Evolutionary conservation across 164 flowering plant species (phyloP).

Genomic region (Berberis vulgaris): DNA sequence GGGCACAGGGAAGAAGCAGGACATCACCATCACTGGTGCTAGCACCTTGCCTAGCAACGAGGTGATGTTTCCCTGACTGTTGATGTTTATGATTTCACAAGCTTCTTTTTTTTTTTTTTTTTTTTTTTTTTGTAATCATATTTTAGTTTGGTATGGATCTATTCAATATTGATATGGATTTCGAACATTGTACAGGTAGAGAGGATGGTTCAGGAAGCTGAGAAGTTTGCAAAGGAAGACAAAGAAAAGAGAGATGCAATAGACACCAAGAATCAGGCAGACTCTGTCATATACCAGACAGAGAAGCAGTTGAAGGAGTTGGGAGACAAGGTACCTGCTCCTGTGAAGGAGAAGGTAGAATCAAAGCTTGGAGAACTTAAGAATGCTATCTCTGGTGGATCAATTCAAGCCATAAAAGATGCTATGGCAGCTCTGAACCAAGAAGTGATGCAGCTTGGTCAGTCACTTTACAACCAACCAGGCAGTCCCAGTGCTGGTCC

Average conservation of each 20-base stretch:
- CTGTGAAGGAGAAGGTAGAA: slow-evolving; percentile 68
- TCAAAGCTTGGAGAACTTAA: slow-evolving; percentile 53
- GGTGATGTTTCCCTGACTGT: slow-evolving; percentile 20
- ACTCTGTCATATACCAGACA: slow-evolving; percentile 68
- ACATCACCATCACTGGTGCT: slow-evolving; percentile 52
- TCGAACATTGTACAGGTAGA: slow-evolving; percentile 38
- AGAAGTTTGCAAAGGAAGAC: slow-evolving; percentile 64
- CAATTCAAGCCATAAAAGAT: slow-evolving; percentile 61
- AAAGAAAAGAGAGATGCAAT: slow-evolving; percentile 80
- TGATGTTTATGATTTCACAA: not conserved
- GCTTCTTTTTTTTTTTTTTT: not conserved
- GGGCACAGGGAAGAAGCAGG: slow-evolving; percentile 56
- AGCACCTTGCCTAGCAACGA: slow-evolving; percentile 50
- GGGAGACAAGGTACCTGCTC: slow-evolving; percentile 66
- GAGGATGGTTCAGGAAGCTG: slow-evolving; percentile 70
- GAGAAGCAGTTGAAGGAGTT: slow-evolving; percentile 75
- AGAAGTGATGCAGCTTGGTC: slow-evolving; percentile 80
- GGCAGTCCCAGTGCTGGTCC: slow-evolving; percentile 45
- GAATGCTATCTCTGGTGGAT: slow-evolving; percentile 53
- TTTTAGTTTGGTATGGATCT: too few relatives aligned
- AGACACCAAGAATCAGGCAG: slow-evolving; percentile 71
- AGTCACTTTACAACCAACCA: slow-evolving; percentile 64
- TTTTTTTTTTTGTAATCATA: too few relatives aligned
- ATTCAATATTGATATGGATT: too few relatives aligned
- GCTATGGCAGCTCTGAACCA: slow-evolving; percentile 69